Evolutionary conservation across 805 yeast species (phyloP).

Genomic region (Blastobotrys mokoenaii): DNA sequence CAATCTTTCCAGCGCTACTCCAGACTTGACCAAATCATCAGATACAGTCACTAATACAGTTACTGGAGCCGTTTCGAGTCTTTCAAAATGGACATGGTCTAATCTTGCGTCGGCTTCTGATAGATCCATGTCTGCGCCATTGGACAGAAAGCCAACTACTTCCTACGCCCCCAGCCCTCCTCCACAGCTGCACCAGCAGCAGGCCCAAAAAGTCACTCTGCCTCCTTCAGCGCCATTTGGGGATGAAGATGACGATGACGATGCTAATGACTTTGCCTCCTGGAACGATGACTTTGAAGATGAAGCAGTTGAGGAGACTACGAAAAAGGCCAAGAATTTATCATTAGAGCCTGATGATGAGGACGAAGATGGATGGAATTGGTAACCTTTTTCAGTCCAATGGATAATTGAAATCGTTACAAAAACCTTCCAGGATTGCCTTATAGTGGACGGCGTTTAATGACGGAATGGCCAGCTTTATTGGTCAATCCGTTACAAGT

Average conservation of each 20-base stretch:
- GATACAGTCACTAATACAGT: neutral
- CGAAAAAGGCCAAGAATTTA: conserved; percentile 5
- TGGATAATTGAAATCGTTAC: no score
- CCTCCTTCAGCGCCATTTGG: neutral
- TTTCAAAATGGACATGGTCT: neutral
- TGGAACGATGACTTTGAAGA: conserved; percentile 3
- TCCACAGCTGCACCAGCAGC: neutral
- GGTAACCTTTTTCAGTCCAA: neutral
- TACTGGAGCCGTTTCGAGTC: neutral
- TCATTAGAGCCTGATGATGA: conserved; percentile 14
- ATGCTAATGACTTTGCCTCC: neutral
- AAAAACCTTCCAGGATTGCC: no score
- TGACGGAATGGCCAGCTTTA: neutral
- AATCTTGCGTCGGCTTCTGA: neutral
- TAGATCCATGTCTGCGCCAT: neutral
- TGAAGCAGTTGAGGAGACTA: conserved; percentile 1
- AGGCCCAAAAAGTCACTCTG: no score
- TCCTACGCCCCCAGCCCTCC: neutral
- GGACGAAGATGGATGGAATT: conserved; percentile 14
- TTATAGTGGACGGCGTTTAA: neutral
- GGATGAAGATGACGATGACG: neutral
- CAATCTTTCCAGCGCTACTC: neutral
- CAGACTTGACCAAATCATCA: neutral
- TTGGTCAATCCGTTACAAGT: no score
- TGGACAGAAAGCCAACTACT: neutral